Evolutionary conservation across 1,284 basidiomycete genomes (phyloP).

Genomic region (Peniophora sp.): DNA sequence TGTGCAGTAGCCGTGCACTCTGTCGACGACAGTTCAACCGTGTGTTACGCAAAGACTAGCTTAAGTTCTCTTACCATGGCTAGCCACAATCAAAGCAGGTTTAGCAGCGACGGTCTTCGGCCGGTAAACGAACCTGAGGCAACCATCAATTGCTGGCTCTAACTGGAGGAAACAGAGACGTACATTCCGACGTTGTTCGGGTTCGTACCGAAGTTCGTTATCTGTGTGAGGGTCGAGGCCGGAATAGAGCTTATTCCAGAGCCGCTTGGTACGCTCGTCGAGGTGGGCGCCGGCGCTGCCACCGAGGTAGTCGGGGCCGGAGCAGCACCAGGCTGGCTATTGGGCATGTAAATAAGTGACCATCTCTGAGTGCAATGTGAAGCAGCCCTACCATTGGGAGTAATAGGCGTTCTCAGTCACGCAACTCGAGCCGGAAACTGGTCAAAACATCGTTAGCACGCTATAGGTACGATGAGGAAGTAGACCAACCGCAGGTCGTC

Average conservation of each 20-base stretch:
- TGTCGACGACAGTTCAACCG: no score
- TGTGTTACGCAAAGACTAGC: no score
- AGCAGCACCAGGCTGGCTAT: no score
- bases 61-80: not conserved
- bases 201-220: conserved; percentile 2
- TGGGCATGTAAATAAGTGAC: no score
- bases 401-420: not conserved
- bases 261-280: not conserved
- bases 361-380: not conserved
- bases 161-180: no score
- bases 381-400: not conserved
- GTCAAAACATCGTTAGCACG: not conserved
- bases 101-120: not conserved
- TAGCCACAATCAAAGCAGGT: not conserved
- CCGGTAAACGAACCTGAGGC: not conserved
- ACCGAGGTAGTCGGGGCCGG: not conserved
- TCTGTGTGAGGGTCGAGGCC: not conserved
- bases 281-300: not conserved
- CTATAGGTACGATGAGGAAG: not conserved
- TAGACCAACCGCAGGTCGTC: not conserved
- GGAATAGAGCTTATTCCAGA: not conserved
- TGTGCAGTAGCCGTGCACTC: no score
- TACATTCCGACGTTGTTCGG: conserved; percentile 2
- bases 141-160: no score
- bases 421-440: not conserved